Percentiles rank a stretch among this genome's conserved stretches.
Conservation (phyloP, 2,329 filamentous ascomycete species). For the Aspergillus awamori region DNA sequence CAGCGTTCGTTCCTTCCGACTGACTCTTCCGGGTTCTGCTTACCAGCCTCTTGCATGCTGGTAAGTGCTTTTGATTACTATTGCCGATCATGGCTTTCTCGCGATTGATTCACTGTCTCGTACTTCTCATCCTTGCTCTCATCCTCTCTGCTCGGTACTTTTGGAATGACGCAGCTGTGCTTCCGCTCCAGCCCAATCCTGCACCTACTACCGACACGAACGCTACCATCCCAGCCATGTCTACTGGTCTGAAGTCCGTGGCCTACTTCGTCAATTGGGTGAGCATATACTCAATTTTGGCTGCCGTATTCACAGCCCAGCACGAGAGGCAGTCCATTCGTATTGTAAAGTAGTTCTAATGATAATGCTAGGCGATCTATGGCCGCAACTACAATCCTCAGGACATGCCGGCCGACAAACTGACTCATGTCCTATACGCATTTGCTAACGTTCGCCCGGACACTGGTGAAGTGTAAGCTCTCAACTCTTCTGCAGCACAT, state of each 20-base stretch:
- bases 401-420: constrained; percentile 74
- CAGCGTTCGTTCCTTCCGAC: constrained; percentile 16
- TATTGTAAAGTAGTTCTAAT: neutral
- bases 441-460: constrained; percentile 84
- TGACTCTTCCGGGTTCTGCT: neutral
- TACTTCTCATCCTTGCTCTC: constrained; percentile 11
- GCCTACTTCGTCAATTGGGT: constrained; percentile 52
- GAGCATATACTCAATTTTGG: constrained; percentile 18
- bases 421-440: constrained; percentile 85
- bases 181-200: constrained; percentile 15
- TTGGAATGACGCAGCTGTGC: constrained; percentile 15
- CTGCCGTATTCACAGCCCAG: neutral
- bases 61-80: neutral
- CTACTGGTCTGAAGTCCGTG: constrained; percentile 38
- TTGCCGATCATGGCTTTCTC: constrained; percentile 14
- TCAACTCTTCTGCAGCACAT: neutral
- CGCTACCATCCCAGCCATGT: constrained; percentile 25
- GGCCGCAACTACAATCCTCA: constrained; percentile 79
- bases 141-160: constrained; percentile 19
- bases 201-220: constrained; percentile 12
- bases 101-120: constrained; percentile 9
- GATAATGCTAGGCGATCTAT: constrained; percentile 69
- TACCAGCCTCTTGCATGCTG: constrained; percentile 1
- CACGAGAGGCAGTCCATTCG: constrained; percentile 5
- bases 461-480: constrained; percentile 71